These are phyloP conservation scores for Candida vaughaniae DNA, from an alignment of 805 yeast genomes.

Conservation along the genomic window DNA sequence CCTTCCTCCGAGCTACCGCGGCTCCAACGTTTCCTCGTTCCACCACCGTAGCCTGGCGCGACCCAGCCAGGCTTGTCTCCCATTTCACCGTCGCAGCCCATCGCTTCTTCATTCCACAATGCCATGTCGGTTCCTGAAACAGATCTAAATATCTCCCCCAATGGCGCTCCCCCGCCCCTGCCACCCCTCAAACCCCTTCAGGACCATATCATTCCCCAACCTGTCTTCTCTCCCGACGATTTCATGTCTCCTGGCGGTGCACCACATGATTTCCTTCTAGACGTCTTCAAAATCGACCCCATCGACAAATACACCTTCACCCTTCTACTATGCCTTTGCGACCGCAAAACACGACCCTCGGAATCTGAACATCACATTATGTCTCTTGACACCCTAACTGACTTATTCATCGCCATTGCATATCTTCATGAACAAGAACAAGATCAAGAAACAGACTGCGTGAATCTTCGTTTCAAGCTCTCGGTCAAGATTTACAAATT, in stretches of 20 bases:
- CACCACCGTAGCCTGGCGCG: too few species aligned
- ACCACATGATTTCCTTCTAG: conserved; percentile 15
- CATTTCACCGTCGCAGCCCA: too few species aligned
- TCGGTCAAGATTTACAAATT: conserved; percentile 37
- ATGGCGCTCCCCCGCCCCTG: too few species aligned
- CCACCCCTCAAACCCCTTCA: too few species aligned
- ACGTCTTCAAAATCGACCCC: conserved; percentile 15
- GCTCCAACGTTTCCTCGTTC: too few species aligned
- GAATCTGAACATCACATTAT: conserved; percentile 4
- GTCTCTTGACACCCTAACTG: conserved; percentile 7
- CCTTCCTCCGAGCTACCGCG: too few species aligned
- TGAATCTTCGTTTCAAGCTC: conserved; percentile 22
- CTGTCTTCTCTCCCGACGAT: too few species aligned
- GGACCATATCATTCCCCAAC: too few species aligned
- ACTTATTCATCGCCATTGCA: conserved; percentile 3
- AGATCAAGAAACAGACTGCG: not conserved
- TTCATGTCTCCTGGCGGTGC: conserved; percentile 12
- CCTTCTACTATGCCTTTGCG: conserved; percentile 35
- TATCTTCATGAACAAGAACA: conserved; percentile 1
- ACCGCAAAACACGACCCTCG: conserved; percentile 69
- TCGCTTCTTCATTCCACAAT: too few species aligned
- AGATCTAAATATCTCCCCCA: too few species aligned
- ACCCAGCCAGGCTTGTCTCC: too few species aligned
- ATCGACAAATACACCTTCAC: conserved; percentile 17
- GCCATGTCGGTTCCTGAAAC: too few species aligned